phyloP scores from a whole-genome alignment of 768 basidiomycete genomes.

The Paxillus involutus region DNA sequence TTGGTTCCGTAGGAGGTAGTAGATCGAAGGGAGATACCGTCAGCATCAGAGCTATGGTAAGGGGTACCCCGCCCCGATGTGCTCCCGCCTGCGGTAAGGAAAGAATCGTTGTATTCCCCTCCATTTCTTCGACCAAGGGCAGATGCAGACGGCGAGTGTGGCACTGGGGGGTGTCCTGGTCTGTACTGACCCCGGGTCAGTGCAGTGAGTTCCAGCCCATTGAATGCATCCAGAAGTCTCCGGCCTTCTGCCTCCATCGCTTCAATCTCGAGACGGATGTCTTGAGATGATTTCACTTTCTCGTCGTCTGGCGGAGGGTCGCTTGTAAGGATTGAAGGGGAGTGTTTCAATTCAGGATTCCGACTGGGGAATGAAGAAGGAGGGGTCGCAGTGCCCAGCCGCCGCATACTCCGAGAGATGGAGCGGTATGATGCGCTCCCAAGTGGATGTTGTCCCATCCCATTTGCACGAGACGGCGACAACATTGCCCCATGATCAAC shows the following conservation, averaged over 20 bases:
- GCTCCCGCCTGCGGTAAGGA: constrained; percentile 22
- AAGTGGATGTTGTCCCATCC: constrained; percentile 16
- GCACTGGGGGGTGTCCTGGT: constrained; percentile 20
- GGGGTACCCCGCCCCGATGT: constrained; percentile 32
- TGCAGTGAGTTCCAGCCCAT: constrained; percentile 71
- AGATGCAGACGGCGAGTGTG: constrained; percentile 31
- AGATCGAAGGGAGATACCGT: constrained; percentile 54
- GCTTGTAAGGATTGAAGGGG: constrained; percentile 28
- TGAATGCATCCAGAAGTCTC: constrained; percentile 76
- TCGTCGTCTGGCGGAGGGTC: constrained; percentile 53
- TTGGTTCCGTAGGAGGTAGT: constrained; percentile 51
- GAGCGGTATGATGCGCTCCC: constrained; percentile 38
- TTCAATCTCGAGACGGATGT: constrained; percentile 66
- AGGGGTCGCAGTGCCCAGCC: constrained; percentile 43
- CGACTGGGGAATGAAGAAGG: constrained; percentile 52
- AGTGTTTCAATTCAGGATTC: constrained; percentile 37
- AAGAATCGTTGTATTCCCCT: constrained; percentile 25
- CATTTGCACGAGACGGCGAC: constrained; percentile 41
- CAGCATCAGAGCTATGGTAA: constrained; percentile 40
- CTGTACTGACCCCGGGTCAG: constrained; percentile 42
- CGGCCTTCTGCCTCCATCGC: constrained; percentile 70
- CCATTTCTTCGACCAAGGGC: constrained; percentile 23
- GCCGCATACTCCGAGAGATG: constrained; percentile 43
- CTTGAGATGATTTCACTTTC: constrained; percentile 54
- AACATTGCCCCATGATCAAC: constrained; percentile 41